Base-by-base conservation (phyloP, 768 basidiomycete genomes). In the Lactarius sp. region DNA sequence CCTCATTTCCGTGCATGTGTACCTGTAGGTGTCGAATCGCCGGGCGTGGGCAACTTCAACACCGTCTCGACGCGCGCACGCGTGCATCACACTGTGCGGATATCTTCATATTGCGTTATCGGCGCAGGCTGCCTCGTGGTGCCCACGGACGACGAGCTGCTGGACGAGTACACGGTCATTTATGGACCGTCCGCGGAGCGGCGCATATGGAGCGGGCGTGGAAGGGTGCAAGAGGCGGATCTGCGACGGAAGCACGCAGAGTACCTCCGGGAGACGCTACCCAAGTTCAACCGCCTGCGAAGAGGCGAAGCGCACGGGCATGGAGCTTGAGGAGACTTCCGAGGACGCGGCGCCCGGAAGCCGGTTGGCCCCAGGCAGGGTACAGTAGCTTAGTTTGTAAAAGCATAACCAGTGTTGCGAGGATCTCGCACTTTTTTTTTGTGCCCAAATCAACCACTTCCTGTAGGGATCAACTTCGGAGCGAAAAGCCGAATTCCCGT, bases 241-340 rank as follows among this genome's bases (percentile, higher is more conserved):
- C 73, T 98, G 64, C 80, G 92, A 58, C 77, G 82, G 51, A 98
- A 98, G 71, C 95, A 98, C 69, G 84, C 86, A 4, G 94, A 96
- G 69, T 98, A 98, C 73, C 79, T 98, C 56, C 79, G 86, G 49
- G 96, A 98, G 73, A 94, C 94, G 86, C 70, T 94, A 50, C 91
- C 90, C 51, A 93, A 94, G 75, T 94, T 94, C 71, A 93, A 94
- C 73, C 76, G 91, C 55, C 70, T 92, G 61, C 75, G 68, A 47
- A 56, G 59, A 27, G 68, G 68, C 22, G 66, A 67, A n/a, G 62
- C 41, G 33, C 62, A 68, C 36, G 62, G 65, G 41, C 49, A 49
- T 33, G 65, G 60, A 0, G 44, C 33, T 37, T 60, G 60, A 60
- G 14, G 20, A 27, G 27, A 27, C 27, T 27, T 27, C 27, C 27